Conservation (phyloP, 2,329 filamentous ascomycete genomes). For the Epichloe gansuensis region DNA sequence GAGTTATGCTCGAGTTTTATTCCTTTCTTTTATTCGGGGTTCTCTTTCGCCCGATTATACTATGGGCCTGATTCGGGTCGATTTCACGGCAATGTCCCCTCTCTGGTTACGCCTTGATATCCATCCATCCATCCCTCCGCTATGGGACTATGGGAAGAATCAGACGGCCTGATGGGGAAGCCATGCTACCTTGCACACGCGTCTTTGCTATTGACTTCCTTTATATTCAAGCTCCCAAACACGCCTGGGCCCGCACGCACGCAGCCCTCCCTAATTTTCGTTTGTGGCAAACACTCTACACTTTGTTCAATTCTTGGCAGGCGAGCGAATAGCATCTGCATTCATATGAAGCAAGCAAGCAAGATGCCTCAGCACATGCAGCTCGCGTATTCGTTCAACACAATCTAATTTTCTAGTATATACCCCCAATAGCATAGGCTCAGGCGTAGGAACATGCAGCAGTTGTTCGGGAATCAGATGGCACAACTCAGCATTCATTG, state of each 20-base stretch:
- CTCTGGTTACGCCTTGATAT: no score
- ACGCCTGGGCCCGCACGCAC: background rate
- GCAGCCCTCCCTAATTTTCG: background rate
- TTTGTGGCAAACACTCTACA: background rate
- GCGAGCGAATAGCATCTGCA: background rate
- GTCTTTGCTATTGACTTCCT: background rate
- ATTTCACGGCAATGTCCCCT: no score
- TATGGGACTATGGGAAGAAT: background rate
- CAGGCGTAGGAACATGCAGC: background rate
- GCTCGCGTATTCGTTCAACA: slow-evolving; percentile 5
- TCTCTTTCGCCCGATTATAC: no score
- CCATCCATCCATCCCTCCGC: background rate
- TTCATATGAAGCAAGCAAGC: background rate
- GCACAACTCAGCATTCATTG: background rate
- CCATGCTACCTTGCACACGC: background rate
- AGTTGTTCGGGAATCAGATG: background rate
- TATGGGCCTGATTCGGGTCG: background rate
- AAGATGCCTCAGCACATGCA: background rate
- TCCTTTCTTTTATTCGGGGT: background rate
- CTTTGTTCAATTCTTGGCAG: background rate
- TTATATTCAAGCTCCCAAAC: background rate
- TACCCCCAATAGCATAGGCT: background rate
- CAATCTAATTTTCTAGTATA: slow-evolving; percentile 18
- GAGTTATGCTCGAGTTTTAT: slow-evolving; percentile 2
- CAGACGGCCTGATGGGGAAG: background rate